These are phyloP conservation scores for Fusarium falciforme DNA, from an alignment of 2,329 filamentous ascomycete genomes.

Conservation along the genomic window DNA sequence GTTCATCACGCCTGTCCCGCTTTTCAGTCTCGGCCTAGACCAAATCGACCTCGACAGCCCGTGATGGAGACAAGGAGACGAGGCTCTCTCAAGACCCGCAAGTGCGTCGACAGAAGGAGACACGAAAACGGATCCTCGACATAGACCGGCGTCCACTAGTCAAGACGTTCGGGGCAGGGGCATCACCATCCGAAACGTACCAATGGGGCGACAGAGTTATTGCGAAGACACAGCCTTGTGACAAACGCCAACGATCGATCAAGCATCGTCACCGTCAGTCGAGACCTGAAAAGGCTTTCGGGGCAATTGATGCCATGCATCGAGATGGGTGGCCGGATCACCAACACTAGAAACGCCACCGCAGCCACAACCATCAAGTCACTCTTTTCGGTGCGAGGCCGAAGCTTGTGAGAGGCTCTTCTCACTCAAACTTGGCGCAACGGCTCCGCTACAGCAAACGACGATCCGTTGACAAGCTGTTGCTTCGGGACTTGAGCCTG, in stretches of 20 bases:
- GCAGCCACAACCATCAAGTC: neutral
- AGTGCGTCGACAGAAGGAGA: neutral
- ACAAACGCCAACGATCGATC: conserved; percentile 30
- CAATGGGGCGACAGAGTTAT: conserved; percentile 27
- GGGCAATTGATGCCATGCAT: neutral
- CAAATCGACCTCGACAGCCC: conserved; percentile 22
- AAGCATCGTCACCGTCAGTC: conserved; percentile 2
- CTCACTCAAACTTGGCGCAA: neutral
- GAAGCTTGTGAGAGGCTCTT: conserved; percentile 9
- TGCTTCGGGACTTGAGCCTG: neutral
- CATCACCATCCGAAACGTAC: conserved; percentile 31
- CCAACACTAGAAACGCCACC: conserved; percentile 4
- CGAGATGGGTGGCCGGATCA: neutral
- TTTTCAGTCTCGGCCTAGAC: conserved; percentile 30
- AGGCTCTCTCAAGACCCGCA: neutral
- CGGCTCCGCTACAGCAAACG: neutral
- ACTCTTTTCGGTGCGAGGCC: conserved; percentile 16
- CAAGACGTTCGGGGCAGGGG: conserved; percentile 26
- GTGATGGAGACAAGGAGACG: conserved; percentile 17
- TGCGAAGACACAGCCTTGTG: conserved; percentile 16
- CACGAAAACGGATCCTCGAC: conserved; percentile 7
- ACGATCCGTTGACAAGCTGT: neutral
- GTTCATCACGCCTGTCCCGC: conserved; percentile 25
- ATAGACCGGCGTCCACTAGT: conserved; percentile 15
- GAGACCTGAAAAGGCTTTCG: neutral